Conservation (phyloP, 1,284 basidiomycete species). For the Mycena sp. region DNA sequence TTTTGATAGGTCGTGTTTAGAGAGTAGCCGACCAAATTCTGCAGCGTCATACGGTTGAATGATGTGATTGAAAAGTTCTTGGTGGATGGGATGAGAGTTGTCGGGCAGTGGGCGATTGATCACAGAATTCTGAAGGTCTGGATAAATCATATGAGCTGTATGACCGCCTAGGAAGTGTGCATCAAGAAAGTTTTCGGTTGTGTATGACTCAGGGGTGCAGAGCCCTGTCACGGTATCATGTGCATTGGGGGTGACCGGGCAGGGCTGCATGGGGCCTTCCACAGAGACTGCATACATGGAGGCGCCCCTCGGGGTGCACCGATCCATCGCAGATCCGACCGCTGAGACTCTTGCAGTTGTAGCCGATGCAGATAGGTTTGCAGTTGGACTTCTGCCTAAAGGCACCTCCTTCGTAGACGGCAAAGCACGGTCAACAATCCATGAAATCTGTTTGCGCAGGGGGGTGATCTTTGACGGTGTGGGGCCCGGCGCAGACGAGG, state of each 20-base stretch:
- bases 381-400: background rate
- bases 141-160: too few species aligned
- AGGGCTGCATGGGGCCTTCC: background rate
- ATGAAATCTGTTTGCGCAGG: background rate
- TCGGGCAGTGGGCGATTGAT: background rate
- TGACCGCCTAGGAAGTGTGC: too few species aligned
- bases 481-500: background rate
- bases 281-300: background rate
- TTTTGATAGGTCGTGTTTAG: constrained; percentile 15
- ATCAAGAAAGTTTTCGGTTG: too few species aligned
- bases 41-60: constrained; percentile 26
- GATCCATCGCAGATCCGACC: background rate
- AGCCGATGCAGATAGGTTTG: background rate
- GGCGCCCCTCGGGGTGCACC: too few species aligned
- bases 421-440: background rate
- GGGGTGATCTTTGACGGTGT: too few species aligned
- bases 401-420: background rate
- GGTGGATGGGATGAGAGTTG: background rate
- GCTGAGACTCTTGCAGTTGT: background rate
- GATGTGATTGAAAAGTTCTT: constrained; percentile 4
- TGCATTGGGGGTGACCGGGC: background rate
- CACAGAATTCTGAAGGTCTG: background rate
- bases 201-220: background rate
- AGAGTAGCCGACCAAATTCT: constrained; percentile 24
- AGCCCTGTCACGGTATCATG: background rate